phyloP scores from a whole-genome alignment of 129 eudicot genomes.

The Calendula officinalis region DNA sequence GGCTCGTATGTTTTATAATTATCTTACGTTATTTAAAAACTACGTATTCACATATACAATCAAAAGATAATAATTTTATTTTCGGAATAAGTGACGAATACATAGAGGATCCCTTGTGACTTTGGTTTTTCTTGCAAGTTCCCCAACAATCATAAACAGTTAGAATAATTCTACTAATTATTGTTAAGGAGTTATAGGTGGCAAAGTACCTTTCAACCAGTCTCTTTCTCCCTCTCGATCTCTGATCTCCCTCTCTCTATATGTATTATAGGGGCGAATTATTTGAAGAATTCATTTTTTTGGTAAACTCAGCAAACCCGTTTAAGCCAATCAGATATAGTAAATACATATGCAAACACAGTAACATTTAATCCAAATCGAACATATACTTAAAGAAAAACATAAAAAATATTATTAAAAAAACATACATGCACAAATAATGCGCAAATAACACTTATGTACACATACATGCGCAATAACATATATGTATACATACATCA shows the following conservation, averaged over 20 bases:
- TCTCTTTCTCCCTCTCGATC: slow-evolving; percentile 17
- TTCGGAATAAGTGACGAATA: slow-evolving; percentile 1
- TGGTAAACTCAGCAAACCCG: no score
- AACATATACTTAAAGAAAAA: no score
- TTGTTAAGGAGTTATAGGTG: slow-evolving; percentile 25
- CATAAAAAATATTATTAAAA: no score
- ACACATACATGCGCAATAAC: no score
- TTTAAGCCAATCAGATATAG: no score
- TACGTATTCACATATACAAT: slow-evolving; percentile 6
- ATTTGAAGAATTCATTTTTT: no score
- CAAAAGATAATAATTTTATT: slow-evolving; percentile 3
- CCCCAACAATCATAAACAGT: slow-evolving; percentile 47
- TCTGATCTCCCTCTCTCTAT: slow-evolving; percentile 5
- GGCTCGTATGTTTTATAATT: slow-evolving; percentile 12
- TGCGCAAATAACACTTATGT: no score
- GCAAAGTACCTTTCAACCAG: slow-evolving; percentile 44
- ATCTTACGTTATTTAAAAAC: slow-evolving; percentile 11
- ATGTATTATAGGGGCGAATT: no score
- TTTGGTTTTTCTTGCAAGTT: slow-evolving; percentile 60
- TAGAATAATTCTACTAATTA: slow-evolving; percentile 29
- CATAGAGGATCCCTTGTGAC: slow-evolving; percentile 54
- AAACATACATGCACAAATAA: no score
- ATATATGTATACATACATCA: no score
- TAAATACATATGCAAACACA: no score
- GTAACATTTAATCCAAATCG: no score